phyloP scores from a whole-genome alignment of 164 flowering plant genomes.

The Aristolochia contorta region DNA sequence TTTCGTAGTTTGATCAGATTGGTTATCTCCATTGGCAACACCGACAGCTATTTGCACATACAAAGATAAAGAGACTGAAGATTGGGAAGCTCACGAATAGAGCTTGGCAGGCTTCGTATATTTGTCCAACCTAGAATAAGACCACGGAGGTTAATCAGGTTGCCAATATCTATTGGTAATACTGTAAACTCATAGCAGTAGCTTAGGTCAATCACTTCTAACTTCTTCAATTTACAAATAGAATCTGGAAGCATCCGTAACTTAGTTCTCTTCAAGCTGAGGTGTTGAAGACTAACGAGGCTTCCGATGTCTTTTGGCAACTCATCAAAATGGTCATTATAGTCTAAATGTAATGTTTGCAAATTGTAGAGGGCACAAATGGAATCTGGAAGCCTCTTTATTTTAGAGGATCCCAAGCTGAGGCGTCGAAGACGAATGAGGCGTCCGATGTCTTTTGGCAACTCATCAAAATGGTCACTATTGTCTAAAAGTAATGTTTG shows the following conservation, averaged over 20 bases:
- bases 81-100: background rate
- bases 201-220: no score
- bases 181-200: no score
- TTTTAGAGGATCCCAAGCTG: background rate
- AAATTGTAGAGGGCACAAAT: slow-evolving; percentile 1
- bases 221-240: no score
- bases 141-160: slow-evolving; percentile 1
- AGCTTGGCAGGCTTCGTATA: background rate
- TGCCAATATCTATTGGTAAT: no score
- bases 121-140: background rate
- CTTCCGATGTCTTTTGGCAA: background rate
- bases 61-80: no score
- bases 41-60: no score
- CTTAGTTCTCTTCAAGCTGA: no score
- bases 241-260: no score
- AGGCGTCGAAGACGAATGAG: background rate
- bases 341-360: no score
- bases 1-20: no score
- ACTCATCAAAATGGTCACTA: background rate
- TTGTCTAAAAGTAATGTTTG: background rate
- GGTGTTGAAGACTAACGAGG: background rate
- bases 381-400: background rate
- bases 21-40: background rate
- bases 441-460: background rate
- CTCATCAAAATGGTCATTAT: background rate